A percentile compares a stretch with the other conserved stretches of the same genome.
These are phyloP conservation scores for Clavispora fructus DNA, from an alignment of 805 yeast genomes.

Conservation along the genomic window DNA sequence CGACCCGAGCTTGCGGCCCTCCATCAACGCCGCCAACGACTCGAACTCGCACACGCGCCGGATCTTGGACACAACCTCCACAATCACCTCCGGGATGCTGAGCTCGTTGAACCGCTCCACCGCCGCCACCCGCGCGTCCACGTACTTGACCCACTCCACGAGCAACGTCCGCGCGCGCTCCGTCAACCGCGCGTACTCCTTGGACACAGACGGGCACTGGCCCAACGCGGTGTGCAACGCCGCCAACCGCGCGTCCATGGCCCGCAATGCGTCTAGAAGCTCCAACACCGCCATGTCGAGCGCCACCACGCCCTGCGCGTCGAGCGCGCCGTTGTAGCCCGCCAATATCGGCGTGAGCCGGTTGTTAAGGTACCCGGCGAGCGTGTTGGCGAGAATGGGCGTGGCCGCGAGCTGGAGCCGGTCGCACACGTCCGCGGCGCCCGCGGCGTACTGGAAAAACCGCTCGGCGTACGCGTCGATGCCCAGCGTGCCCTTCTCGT, in stretches of 20 bases:
- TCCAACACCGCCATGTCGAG: conserved; percentile 31
- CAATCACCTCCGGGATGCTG: conserved; percentile 66
- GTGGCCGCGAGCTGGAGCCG: conserved; percentile 8
- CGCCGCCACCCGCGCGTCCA: conserved; percentile 47
- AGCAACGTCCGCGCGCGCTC: conserved; percentile 37
- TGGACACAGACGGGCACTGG: conserved; percentile 8
- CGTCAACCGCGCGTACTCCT: conserved; percentile 15
- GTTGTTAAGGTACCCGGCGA: conserved; percentile 10
- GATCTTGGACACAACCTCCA: conserved; percentile 65
- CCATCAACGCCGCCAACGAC: conserved; percentile 48
- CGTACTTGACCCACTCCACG: conserved; percentile 49
- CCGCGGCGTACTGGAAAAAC: conserved; percentile 39
- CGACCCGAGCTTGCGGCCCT: conserved; percentile 49
- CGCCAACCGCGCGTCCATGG: conserved; percentile 18
- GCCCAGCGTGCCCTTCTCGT: conserved; percentile 59
- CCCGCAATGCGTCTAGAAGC: conserved; percentile 40
- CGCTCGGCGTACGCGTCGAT: conserved; percentile 51
- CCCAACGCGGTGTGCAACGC: conserved; percentile 8
- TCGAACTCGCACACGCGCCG: conserved; percentile 60
- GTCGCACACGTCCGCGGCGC: conserved; percentile 7
- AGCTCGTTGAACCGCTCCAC: conserved; percentile 58
- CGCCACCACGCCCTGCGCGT: conserved; percentile 5
- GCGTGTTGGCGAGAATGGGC: conserved; percentile 10
- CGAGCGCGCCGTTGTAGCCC: conserved; percentile 7
- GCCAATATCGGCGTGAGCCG: conserved; percentile 7